Percentiles rank a stretch among this genome's conserved stretches.
Conservation (phyloP, 1,284 basidiomycete genomes). For the Microbotryum silenes-acaulis region DNA sequence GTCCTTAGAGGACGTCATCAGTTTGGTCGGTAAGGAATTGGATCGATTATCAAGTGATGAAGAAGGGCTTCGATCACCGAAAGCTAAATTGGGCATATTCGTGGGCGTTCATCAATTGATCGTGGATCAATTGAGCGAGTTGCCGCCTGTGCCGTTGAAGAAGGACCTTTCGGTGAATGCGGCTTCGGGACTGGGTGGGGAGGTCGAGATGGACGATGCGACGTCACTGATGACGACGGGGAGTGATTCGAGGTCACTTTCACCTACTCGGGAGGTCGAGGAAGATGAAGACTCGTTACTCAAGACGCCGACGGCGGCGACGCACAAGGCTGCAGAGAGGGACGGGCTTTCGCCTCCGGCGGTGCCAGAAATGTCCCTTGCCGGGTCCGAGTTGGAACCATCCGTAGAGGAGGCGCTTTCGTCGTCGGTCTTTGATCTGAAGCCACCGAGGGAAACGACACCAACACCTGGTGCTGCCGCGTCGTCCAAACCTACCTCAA, state of each 20-base stretch:
- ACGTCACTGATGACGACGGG: constrained; percentile 10
- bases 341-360: background rate
- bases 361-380: constrained; percentile 17
- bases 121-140: constrained; percentile 51
- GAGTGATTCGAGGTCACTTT: constrained; percentile 12
- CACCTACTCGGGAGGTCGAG: constrained; percentile 8
- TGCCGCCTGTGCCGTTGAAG: constrained; percentile 37
- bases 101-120: constrained; percentile 75
- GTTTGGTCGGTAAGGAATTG: constrained; percentile 64
- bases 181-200: constrained; percentile 9
- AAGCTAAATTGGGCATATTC: constrained; percentile 68
- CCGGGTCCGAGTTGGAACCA: background rate
- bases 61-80: constrained; percentile 54
- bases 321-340: constrained; percentile 3
- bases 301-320: constrained; percentile 4
- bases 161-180: constrained; percentile 23
- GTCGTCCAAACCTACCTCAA: background rate
- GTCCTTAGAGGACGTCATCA: constrained; percentile 59
- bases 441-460: background rate
- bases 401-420: background rate
- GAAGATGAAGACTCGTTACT: constrained; percentile 14
- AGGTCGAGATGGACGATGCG: constrained; percentile 37
- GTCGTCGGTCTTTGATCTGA: background rate
- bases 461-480: background rate
- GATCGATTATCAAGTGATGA: constrained; percentile 50